Conservation (phyloP, 1,284 basidiomycete genomes). For the Pterulicium gracile region DNA sequence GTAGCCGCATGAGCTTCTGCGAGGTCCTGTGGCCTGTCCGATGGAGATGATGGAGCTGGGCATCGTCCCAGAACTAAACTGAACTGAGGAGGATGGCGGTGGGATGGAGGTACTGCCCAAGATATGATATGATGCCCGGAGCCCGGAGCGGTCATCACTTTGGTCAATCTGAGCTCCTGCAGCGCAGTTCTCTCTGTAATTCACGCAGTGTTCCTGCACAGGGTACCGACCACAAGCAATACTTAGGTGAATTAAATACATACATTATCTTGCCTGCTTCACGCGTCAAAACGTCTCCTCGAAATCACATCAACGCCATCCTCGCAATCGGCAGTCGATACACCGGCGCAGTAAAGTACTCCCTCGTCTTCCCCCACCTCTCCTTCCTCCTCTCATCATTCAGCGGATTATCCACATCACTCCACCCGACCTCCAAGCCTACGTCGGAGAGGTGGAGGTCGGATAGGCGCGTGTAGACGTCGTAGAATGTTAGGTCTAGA, state of each 20-base stretch:
- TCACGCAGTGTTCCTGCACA: too few relatives aligned
- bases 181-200: too few relatives aligned
- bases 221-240: too few relatives aligned
- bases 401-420: constrained; percentile 39
- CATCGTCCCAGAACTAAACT: too few relatives aligned
- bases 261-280: too few relatives aligned
- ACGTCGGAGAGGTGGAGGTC: constrained; percentile 81
- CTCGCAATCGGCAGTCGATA: constrained; percentile 50
- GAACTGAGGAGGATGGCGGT: too few relatives aligned
- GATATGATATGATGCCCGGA: too few relatives aligned
- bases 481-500: constrained; percentile 78
- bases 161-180: too few relatives aligned
- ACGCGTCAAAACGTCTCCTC: too few relatives aligned
- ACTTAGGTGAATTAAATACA: too few relatives aligned
- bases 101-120: too few relatives aligned
- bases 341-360: constrained; percentile 60
- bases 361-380: constrained; percentile 59
- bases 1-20: constrained; percentile 29
- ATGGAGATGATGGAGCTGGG: neutral
- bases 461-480: constrained; percentile 81
- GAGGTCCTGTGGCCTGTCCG: neutral
- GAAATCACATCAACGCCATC: neutral
- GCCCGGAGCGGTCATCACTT: too few relatives aligned
- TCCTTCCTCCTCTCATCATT: constrained; percentile 20
- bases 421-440: constrained; percentile 69